Conservation (phyloP, 306 rosid species). For the Ziziphus jujuba region DNA sequence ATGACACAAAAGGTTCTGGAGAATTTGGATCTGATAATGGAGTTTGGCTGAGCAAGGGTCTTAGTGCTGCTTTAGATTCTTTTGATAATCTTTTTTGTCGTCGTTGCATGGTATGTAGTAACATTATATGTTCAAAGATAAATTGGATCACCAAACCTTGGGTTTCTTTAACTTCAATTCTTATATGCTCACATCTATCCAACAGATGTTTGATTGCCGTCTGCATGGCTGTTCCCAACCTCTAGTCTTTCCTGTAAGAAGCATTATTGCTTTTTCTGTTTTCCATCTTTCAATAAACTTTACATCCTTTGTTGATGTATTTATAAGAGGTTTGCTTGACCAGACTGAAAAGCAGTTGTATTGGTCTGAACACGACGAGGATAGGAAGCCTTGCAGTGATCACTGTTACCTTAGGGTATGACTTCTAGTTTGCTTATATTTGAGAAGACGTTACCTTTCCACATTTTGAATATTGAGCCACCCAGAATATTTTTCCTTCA, state of each 20-base stretch:
- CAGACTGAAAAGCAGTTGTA: constrained; percentile 75
- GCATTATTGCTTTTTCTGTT: constrained; percentile 17
- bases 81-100: constrained; percentile 96
- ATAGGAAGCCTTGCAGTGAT: constrained; percentile 77
- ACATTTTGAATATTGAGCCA: neutral
- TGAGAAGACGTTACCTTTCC: neutral
- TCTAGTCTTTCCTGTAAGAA: constrained; percentile 77
- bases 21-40: constrained; percentile 42
- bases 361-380: constrained; percentile 74
- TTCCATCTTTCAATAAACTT: neutral
- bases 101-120: constrained; percentile 77
- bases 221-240: constrained; percentile 93
- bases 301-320: constrained; percentile 30
- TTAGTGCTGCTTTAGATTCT: constrained; percentile 85
- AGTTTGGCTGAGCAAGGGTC: constrained; percentile 70
- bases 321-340: constrained; percentile 46
- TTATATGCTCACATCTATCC: constrained; percentile 39
- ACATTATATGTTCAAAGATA: constrained; percentile 18
- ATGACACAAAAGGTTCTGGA: constrained; percentile 46
- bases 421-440: constrained; percentile 23
- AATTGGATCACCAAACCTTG: too few relatives aligned
- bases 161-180: constrained; percentile 10
- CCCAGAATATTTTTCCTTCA: neutral
- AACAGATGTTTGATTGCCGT: constrained; percentile 90
- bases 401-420: constrained; percentile 85